A percentile compares a stretch with the other conserved stretches of the same genome.
Evolutionary conservation across 345 rosid species (phyloP).

Genomic region (Camelina laxa): DNA sequence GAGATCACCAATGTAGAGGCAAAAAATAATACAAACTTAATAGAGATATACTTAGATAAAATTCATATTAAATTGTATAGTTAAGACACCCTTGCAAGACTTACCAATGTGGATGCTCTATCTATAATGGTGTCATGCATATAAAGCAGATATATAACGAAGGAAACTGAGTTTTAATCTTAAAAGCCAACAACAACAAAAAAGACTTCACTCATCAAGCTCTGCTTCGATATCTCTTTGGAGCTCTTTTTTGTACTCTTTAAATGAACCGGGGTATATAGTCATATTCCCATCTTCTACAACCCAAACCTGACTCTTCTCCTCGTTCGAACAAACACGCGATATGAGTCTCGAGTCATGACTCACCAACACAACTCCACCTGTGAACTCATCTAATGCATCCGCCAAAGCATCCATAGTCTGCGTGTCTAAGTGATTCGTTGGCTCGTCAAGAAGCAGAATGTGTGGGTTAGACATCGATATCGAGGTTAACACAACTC

Average conservation of each 20-base stretch:
- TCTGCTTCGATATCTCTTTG: conserved; percentile 75
- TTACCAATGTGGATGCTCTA: no score
- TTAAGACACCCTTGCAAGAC: no score
- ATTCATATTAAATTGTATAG: no score
- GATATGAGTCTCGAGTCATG: background rate
- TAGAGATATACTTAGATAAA: no score
- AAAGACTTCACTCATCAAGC: conserved; percentile 63
- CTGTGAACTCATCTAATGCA: background rate
- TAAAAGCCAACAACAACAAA: conserved; percentile 27
- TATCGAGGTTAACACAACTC: background rate
- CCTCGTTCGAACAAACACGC: conserved; percentile 60
- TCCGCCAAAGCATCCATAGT: background rate
- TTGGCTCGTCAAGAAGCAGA: background rate
- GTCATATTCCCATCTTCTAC: conserved; percentile 80
- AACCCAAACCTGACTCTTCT: conserved; percentile 87
- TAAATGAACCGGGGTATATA: conserved; percentile 65
- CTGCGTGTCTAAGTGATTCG: background rate
- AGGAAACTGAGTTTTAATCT: conserved; percentile 26
- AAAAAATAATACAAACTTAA: no score
- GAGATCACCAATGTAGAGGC: no score
- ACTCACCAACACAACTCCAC: background rate
- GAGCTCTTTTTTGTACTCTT: conserved; percentile 84
- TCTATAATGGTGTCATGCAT: no score
- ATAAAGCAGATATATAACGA: background rate
- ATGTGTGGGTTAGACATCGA: background rate